Evolutionary conservation across 768 basidiomycete species (phyloP), one percentile per base, ranked within the genome.

Genomic region (Serendipita sp.): DNA sequence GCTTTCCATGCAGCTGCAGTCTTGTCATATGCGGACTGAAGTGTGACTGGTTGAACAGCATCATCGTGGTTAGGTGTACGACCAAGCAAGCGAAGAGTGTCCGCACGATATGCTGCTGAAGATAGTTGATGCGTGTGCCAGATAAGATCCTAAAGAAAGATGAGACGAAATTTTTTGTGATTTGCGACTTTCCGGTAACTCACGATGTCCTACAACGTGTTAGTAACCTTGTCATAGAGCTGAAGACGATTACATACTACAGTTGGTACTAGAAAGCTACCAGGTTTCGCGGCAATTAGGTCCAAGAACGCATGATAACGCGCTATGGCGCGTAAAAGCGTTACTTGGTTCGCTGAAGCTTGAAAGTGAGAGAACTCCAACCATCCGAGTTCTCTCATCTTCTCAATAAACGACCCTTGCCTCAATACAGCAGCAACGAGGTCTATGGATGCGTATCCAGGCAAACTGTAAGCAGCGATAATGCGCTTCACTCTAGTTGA

Each of bases 251-350:
- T 10, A 60, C 64, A 13, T 23, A 60, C 64, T 53, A 64, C 23
- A 1, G 64, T 64, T 44, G 64, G 64, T 2, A 60, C 53, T 13
- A 64, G 43, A 15, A 58, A 48, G 23, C 48, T 45, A 13, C 29
- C 27, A 3, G 52, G 55, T 3, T 44, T 60, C 8, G 55, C 18
- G 23, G 40, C 46, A 63, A 66, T 66, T 11, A 67, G 10, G 36
- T 52, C 46, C 31, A 68, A 75, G 37, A 70, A 82, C 80, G 79
- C 81, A 66, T 84, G 83, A 69, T 85, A 85, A 67, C 84, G 74
- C 4, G 80, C 76, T 31, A 82, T 71, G 1, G 77, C 73, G 10
- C 84, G 71, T 3, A 77, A 76, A 3, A 72, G 58, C 65, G 76
- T 76, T 37, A 78, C 74, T 43, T 72, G 70, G 6, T 65, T 66